These are phyloP conservation scores for Irpex sp. DNA, from an alignment of 1,284 basidiomycete species.

Conservation along the genomic window DNA sequence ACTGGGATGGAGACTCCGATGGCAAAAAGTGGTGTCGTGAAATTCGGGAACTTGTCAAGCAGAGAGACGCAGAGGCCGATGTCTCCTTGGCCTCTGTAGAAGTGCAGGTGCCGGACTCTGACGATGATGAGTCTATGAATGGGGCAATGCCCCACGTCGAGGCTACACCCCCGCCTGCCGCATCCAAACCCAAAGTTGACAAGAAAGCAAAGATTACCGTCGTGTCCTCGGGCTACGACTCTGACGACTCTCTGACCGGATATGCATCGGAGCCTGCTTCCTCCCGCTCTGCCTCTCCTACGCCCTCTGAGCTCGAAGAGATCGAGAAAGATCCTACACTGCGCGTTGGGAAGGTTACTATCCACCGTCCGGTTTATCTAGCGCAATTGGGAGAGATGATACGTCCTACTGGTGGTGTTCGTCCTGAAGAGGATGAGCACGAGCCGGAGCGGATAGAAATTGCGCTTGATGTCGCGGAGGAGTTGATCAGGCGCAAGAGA, in stretches of 20 bases:
- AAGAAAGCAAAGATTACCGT: background rate
- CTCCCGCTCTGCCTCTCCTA: conserved; percentile 78
- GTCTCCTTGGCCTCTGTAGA: conserved; percentile 1
- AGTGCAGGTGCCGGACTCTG: background rate
- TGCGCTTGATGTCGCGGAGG: conserved; percentile 74
- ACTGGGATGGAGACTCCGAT: conserved; percentile 81
- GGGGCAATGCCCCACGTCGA: background rate
- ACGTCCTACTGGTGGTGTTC: conserved; percentile 41
- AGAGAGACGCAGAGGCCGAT: conserved; percentile 46
- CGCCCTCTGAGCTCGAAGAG: conserved; percentile 74
- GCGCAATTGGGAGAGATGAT: conserved; percentile 75
- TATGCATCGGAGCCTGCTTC: conserved; percentile 61
- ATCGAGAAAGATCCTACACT: conserved; percentile 85
- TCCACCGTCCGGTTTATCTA: conserved; percentile 78
- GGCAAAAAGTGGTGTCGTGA: conserved; percentile 64
- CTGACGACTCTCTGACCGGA: conserved; percentile 81
- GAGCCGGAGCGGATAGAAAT: conserved; percentile 78
- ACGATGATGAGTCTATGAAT: conserved; percentile 1
- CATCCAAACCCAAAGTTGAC: background rate
- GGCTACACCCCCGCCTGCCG: background rate
- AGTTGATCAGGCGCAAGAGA: conserved; percentile 77
- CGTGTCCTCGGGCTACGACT: conserved; percentile 48
- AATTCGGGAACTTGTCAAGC: conserved; percentile 48
- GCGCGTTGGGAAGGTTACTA: conserved; percentile 59
- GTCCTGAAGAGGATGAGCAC: conserved; percentile 55